phyloP scores from a whole-genome alignment of 768 basidiomycete genomes.

The Suillus americanus region DNA sequence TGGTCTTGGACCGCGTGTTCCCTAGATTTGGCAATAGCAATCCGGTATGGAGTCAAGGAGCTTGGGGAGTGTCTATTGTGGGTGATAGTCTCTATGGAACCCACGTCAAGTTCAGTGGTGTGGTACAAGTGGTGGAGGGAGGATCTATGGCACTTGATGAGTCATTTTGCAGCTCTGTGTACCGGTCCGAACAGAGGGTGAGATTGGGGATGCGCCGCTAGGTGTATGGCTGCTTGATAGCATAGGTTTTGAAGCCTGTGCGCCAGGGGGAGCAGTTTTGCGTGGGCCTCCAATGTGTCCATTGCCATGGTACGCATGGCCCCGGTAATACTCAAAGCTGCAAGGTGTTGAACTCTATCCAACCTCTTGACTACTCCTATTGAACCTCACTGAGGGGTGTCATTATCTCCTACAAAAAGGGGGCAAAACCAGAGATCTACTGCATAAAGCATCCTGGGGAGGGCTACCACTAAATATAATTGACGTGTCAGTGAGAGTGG shows the following conservation, averaged over 20 bases:
- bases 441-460: slow-evolving; percentile 15
- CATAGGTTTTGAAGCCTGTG: slow-evolving; percentile 7
- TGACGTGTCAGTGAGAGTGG: not conserved
- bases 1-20: not conserved
- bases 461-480: slow-evolving; percentile 1
- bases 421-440: slow-evolving; percentile 9
- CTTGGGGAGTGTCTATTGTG: not conserved
- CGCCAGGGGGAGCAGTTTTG: slow-evolving; percentile 15
- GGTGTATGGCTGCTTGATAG: not conserved
- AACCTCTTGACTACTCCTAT: not conserved
- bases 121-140: not conserved
- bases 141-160: not conserved
- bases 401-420: not conserved
- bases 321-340: slow-evolving; percentile 8
- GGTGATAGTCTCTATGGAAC: not conserved
- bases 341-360: not conserved
- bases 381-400: not conserved
- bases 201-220: not conserved
- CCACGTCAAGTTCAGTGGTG: not conserved
- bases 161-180: too few species aligned
- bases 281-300: slow-evolving; percentile 18
- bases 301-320: slow-evolving; percentile 15
- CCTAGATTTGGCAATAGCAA: not conserved
- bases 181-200: not conserved
- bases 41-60: accelerated